These are phyloP conservation scores for Keithomyces neogunnii DNA, from an alignment of 2,329 filamentous ascomycete species.

Conservation along the genomic window DNA sequence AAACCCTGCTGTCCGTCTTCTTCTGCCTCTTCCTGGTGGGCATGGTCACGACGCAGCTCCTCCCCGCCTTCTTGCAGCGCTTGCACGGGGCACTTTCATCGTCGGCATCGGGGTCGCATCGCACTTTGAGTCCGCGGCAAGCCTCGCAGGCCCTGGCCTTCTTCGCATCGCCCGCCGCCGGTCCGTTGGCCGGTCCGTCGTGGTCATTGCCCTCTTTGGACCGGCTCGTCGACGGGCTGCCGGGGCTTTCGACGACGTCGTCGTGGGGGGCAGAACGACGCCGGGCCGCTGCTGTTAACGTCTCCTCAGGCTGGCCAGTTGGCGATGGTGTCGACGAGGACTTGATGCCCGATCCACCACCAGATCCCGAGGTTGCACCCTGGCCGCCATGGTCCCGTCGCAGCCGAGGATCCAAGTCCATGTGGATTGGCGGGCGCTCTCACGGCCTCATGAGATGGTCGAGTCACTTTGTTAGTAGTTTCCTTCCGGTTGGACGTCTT, in stretches of 20 bases:
- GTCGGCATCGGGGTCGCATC: slow-evolving; percentile 67
- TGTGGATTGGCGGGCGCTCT: slow-evolving; percentile 10
- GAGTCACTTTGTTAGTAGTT: too few species aligned
- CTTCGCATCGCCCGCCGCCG: slow-evolving; percentile 43
- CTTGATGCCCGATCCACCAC: neutral
- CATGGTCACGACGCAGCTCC: slow-evolving; percentile 68
- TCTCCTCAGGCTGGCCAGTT: slow-evolving; percentile 3
- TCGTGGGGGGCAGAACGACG: slow-evolving; percentile 4
- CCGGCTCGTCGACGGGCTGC: slow-evolving; percentile 4
- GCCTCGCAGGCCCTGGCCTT: slow-evolving; percentile 67
- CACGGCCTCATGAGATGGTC: too few species aligned
- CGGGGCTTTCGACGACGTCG: slow-evolving; percentile 14
- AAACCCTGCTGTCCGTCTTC: slow-evolving; percentile 83
- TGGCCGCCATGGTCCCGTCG: slow-evolving; percentile 15
- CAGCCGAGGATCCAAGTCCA: slow-evolving; percentile 26
- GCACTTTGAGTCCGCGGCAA: slow-evolving; percentile 70
- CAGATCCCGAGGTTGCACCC: slow-evolving; percentile 7
- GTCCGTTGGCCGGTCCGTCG: slow-evolving; percentile 8
- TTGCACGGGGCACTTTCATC: slow-evolving; percentile 58
- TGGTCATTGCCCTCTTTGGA: neutral
- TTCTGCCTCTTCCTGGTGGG: slow-evolving; percentile 74
- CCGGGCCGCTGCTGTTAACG: neutral
- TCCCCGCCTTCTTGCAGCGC: slow-evolving; percentile 73
- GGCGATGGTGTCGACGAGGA: slow-evolving; percentile 12
- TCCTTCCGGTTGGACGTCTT: neutral